Evolutionary conservation across 345 rosid genomes (phyloP).

Genomic region (Jatropha curcas): DNA sequence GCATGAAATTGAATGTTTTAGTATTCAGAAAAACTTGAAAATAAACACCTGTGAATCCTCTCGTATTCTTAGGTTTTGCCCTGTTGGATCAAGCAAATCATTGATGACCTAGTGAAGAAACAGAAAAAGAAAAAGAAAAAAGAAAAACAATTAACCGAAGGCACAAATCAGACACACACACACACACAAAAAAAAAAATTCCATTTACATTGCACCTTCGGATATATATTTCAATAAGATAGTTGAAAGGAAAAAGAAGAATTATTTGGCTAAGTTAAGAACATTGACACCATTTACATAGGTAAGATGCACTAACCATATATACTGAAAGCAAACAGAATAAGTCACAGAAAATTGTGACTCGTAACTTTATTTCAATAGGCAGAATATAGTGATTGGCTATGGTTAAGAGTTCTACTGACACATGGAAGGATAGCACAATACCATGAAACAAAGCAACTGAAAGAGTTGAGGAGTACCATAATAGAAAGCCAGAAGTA

Average conservation of each 20-base stretch:
- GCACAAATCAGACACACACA: slow-evolving; percentile 4
- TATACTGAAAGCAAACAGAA: not conserved
- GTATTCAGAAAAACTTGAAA: not conserved
- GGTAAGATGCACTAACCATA: not conserved
- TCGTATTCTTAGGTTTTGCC: slow-evolving; percentile 86
- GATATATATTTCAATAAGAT: not conserved
- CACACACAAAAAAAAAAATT: not conserved
- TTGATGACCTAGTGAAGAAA: slow-evolving; percentile 70
- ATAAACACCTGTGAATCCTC: slow-evolving; percentile 83
- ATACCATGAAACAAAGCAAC: not conserved
- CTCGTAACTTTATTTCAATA: not conserved
- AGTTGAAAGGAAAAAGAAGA: not conserved
- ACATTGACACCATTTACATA: not conserved
- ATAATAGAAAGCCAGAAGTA: not conserved
- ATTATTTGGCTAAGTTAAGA: not conserved
- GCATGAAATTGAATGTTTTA: not conserved
- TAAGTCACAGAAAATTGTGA: not conserved
- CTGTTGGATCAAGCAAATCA: slow-evolving; percentile 84
- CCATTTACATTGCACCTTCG: not conserved
- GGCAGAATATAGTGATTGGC: no score
- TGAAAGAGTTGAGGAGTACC: not conserved
- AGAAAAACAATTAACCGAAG: not conserved
- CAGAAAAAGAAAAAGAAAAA: slow-evolving; percentile 1
- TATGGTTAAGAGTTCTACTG: not conserved
- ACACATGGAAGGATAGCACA: not conserved